These are phyloP conservation scores for Scutellaria galericulata DNA, from an alignment of 257 asterid species.

Conservation along the genomic window DNA sequence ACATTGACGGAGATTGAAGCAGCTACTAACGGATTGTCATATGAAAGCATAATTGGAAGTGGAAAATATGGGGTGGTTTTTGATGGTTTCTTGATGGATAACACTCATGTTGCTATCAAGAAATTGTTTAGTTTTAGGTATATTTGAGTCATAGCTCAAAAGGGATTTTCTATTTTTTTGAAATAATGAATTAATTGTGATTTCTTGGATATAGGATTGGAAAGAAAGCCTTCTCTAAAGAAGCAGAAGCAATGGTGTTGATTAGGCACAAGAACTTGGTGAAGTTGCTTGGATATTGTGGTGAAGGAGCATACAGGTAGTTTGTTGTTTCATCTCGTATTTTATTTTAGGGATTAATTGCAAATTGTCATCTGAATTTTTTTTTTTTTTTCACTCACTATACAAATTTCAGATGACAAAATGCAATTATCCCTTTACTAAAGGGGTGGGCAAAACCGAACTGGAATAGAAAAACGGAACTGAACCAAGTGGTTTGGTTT, in stretches of 20 bases:
- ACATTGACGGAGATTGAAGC: constrained; percentile 48
- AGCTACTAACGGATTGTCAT: constrained; percentile 50
- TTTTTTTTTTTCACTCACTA: too few relatives aligned
- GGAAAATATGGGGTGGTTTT: constrained; percentile 61
- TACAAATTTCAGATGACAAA: background rate
- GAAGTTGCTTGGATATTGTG: constrained; percentile 60
- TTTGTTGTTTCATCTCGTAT: background rate
- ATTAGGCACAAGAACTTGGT: constrained; percentile 63
- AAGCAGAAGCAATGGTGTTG: constrained; percentile 51
- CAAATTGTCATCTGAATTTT: too few relatives aligned
- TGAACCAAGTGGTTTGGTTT: too few relatives aligned
- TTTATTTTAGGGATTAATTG: background rate
- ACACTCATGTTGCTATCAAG: constrained; percentile 54
- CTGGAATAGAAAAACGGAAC: too few relatives aligned
- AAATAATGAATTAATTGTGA: background rate
- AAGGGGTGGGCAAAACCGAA: too few relatives aligned
- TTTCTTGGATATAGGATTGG: constrained; percentile 36
- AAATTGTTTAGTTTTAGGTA: constrained; percentile 53
- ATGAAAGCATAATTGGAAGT: constrained; percentile 47
- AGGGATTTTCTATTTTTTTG: background rate
- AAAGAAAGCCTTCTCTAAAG: constrained; percentile 37
- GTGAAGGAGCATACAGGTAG: constrained; percentile 55
- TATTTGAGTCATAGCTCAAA: background rate
- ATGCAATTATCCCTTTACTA: background rate
- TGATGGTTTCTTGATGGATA: constrained; percentile 46